Evolutionary conservation across 352 stramenopile genomes (phyloP).

Genomic region (Globisporangium cederbergense): DNA sequence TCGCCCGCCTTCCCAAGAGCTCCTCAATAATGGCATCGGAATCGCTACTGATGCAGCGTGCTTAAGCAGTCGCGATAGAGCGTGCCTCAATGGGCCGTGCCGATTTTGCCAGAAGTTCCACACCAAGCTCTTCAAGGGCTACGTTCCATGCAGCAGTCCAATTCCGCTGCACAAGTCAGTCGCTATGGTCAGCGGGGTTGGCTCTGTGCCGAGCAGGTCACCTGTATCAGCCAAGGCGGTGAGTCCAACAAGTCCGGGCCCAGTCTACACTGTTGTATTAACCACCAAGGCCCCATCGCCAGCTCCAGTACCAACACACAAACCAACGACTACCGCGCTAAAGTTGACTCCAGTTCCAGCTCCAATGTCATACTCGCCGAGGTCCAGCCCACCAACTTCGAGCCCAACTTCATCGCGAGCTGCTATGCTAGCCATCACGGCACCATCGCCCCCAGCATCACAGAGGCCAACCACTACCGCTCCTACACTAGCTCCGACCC

Average conservation of each 20-base stretch:
- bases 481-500: background rate
- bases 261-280: background rate
- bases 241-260: background rate
- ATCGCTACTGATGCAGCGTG: conserved; percentile 1
- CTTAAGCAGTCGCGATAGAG: background rate
- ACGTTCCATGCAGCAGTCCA: background rate
- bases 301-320: background rate
- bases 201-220: background rate
- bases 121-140: conserved; percentile 1
- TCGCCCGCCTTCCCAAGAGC: background rate
- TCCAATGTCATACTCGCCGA: too few species aligned
- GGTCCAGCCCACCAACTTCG: background rate
- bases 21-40: background rate
- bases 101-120: conserved; percentile 6
- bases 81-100: conserved; percentile 1
- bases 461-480: background rate
- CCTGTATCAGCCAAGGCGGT: background rate
- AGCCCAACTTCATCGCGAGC: background rate
- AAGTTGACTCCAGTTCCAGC: background rate
- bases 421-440: background rate
- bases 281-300: background rate
- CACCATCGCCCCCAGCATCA: background rate
- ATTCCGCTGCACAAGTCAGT: background rate
- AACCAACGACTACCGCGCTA: background rate
- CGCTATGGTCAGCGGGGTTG: background rate